Evolutionary conservation across 257 asterid species (phyloP).

Genomic region (Solanum virginianum): DNA sequence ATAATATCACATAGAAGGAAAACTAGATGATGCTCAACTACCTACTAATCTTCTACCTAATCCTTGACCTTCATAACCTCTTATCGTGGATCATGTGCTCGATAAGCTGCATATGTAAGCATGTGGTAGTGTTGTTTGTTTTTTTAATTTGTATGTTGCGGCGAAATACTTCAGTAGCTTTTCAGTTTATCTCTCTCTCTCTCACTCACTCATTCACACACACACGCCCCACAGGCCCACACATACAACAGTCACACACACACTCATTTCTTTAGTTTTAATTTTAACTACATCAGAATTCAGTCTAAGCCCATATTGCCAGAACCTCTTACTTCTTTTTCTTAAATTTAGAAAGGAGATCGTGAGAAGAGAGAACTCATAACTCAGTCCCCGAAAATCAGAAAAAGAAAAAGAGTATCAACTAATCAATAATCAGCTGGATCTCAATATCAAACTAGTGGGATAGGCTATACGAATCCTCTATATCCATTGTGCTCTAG

Average conservation of each 20-base stretch:
- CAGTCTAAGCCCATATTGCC: not conserved
- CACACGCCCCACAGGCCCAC: not conserved
- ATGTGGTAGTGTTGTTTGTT: not conserved
- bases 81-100: too few species aligned
- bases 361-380: not conserved
- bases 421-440: not conserved
- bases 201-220: not conserved
- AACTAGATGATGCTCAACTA: too few species aligned
- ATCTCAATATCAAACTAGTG: not conserved
- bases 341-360: not conserved
- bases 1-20: too few species aligned
- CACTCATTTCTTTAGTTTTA: not conserved
- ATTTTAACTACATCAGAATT: not conserved
- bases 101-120: not conserved
- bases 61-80: too few species aligned
- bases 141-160: not conserved
- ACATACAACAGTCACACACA: not conserved
- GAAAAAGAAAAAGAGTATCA: not conserved
- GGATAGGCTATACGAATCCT: not conserved
- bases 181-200: not conserved
- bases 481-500: not conserved
- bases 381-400: not conserved
- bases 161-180: not conserved
- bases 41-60: too few species aligned
- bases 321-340: not conserved